phyloP scores from a whole-genome alignment of 2,329 filamentous ascomycete genomes.

The Mycosphaerelloides madeirae region DNA sequence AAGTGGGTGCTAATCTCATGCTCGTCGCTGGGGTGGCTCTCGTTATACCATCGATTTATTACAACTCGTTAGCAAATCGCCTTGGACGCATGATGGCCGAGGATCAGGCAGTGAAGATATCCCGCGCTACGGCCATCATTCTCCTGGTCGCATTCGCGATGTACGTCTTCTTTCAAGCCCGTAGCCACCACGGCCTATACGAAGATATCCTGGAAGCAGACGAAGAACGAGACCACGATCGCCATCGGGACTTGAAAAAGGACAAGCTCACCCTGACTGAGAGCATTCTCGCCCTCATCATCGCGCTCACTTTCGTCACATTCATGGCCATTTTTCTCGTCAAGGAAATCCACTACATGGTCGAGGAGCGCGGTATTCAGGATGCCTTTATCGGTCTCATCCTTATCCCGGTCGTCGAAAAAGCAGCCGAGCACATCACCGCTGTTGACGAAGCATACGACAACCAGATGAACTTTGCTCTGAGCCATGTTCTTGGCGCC shows the following conservation, averaged over 20 bases:
- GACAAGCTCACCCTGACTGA: conserved; percentile 72
- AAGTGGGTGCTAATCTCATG: conserved; percentile 71
- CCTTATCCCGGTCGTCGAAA: conserved; percentile 75
- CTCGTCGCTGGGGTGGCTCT: conserved; percentile 63
- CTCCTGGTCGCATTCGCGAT: conserved; percentile 62
- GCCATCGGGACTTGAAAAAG: conserved; percentile 55
- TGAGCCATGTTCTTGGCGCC: conserved; percentile 79
- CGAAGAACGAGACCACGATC: conserved; percentile 62
- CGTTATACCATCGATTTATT: conserved; percentile 52
- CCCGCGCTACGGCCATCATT: conserved; percentile 65
- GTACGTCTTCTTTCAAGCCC: conserved; percentile 67
- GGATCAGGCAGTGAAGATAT: conserved; percentile 58
- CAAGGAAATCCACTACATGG: conserved; percentile 62
- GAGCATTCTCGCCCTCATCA: conserved; percentile 58
- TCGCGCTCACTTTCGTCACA: conserved; percentile 65
- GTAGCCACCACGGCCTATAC: conserved; percentile 73
- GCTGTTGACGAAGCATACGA: conserved; percentile 82
- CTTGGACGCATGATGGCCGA: conserved; percentile 22
- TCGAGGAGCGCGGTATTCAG: conserved; percentile 45
- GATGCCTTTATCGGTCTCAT: conserved; percentile 66
- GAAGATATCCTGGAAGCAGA: conserved; percentile 68
- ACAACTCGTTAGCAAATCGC: conserved; percentile 30
- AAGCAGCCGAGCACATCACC: conserved; percentile 78
- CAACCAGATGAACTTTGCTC: conserved; percentile 70
- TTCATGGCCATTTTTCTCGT: conserved; percentile 75